Base-by-base conservation (phyloP, 352 stramenopile genomes). In the Pythium insidiosum region DNA sequence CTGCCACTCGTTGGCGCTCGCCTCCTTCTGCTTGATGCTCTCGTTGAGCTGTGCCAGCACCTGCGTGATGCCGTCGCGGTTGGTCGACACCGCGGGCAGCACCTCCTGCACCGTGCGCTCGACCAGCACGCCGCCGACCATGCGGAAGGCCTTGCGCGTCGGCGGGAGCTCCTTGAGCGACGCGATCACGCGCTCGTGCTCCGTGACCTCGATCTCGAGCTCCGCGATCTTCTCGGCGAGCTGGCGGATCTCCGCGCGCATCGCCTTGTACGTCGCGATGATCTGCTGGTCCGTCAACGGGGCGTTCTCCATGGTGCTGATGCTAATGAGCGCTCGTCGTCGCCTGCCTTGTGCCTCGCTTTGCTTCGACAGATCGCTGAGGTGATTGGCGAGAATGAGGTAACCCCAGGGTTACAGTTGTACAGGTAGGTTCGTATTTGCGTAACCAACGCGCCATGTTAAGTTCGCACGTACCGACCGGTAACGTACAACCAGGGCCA, bases 31-130 rank as follows among this genome's bases (percentile, higher is more conserved):
- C 63, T 89, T 84, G 47, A 93, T 83, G 43, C 51, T 78, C 25
- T 84, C 78, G 28, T 69, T 85, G 12, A 93, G 68, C 52, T 91
- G 78, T 13, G 51, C 47, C 22, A 91, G 60, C 36, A 91, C 72
- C 48, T 91, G 77, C 33, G 71, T 55, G 37, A 93, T 88, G 15
- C 78, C 76, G 34, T 93, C 73, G 54, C 75, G 76, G 58, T 91
- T 93, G 35, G 74, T 55, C 18, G 46, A 68, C 22, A 98, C 92
- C 6, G 88, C 94, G 6, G 94, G 94, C 28, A 98, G 75, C 34
- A 98, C 94, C 58, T 98, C 94, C 56, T 84, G 56, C 19, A 98
- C 94, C 25, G 93, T 98, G 36, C 94, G 91, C 71, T 99, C 94
- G 38, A 99, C 94, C 29, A 99, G 66, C 25, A 98, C 94, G 26